Conservation (phyloP, 495 filamentous ascomycete species). For the Daldinia vernicosa region DNA sequence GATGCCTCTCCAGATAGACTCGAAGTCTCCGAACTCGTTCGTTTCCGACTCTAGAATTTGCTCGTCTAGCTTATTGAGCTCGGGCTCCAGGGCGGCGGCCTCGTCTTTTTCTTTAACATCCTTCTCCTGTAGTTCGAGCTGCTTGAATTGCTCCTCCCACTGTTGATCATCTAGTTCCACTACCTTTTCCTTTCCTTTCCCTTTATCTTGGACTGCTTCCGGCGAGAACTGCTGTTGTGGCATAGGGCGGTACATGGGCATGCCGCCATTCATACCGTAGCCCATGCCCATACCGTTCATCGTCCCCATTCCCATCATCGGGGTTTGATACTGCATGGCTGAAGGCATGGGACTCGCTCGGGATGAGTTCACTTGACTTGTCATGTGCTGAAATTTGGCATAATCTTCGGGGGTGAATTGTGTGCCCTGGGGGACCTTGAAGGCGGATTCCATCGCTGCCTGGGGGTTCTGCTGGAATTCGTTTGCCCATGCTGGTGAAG, state of each 20-base stretch:
- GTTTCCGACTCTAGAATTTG: constrained; percentile 62
- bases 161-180: constrained; percentile 91
- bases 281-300: constrained; percentile 44
- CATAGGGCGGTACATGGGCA: constrained; percentile 65
- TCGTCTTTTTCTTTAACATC: constrained; percentile 67
- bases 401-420: constrained; percentile 89
- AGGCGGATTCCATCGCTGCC: constrained; percentile 81
- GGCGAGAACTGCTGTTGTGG: constrained; percentile 58
- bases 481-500: constrained; percentile 64
- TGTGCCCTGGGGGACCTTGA: constrained; percentile 65
- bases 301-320: constrained; percentile 54
- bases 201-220: constrained; percentile 56
- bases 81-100: constrained; percentile 81
- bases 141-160: constrained; percentile 95
- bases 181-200: constrained; percentile 89
- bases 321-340: constrained; percentile 43
- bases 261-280: constrained; percentile 38
- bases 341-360: constrained; percentile 56
- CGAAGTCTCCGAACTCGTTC: constrained; percentile 80
- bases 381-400: constrained; percentile 79
- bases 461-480: constrained; percentile 68
- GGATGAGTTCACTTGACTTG: constrained; percentile 59
- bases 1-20: constrained; percentile 86
- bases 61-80: constrained; percentile 86
- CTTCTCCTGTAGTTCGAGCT: constrained; percentile 79